Evolutionary conservation across 2,329 filamentous ascomycete species (phyloP), one percentile per base, ranked within the genome.

Genomic region (Cadophora malorum): DNA sequence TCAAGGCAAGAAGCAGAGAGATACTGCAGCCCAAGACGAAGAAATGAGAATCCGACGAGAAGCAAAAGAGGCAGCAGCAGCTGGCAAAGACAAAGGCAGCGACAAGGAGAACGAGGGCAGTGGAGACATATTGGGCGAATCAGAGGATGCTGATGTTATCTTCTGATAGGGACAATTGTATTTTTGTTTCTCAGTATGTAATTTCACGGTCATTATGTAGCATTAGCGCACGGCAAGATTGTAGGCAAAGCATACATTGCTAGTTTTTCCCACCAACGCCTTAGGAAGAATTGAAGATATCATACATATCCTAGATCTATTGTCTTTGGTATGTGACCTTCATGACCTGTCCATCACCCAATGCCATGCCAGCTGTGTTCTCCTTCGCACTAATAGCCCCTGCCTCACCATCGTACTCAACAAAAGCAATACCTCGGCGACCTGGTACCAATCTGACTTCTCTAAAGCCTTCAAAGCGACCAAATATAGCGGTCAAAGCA

Each of bases 321-420:
- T 97, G 92, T 77, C 94, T 87, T 83, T 98, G 96, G 85, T 97
- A 99, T 16, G 96, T 97, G 72, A 99, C 94, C 82, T 96, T 96
- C 79, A 99, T 93, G 8, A 88, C 84, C 81, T 93, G 92, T 56
- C 89, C 88, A 21, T 89, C 89, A 64, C 90, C 91, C 74, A 99
- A 83, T 28, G 88, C 84, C 88, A 96, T 94, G 25, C 93, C 93
- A 14, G 92, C 91, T 38, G 93, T 97, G 71, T 91, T 93, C 84
- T 98, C 95, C 85, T 97, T 98, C 21, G 96, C 96, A 65, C 89
- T 90, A 75, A 97, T 97, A 33, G 96, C 94, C 52, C 93, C 94
- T 59, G 90, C 86, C 81, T 98, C 94, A 73, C 88, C 90, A 76
- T 97, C 93, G 81, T 98, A 99, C 80, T 99, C 96, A 69, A 97